These are phyloP conservation scores for Pestalotiopsis sp. DNA, from an alignment of 2,329 filamentous ascomycete species.

Conservation along the genomic window DNA sequence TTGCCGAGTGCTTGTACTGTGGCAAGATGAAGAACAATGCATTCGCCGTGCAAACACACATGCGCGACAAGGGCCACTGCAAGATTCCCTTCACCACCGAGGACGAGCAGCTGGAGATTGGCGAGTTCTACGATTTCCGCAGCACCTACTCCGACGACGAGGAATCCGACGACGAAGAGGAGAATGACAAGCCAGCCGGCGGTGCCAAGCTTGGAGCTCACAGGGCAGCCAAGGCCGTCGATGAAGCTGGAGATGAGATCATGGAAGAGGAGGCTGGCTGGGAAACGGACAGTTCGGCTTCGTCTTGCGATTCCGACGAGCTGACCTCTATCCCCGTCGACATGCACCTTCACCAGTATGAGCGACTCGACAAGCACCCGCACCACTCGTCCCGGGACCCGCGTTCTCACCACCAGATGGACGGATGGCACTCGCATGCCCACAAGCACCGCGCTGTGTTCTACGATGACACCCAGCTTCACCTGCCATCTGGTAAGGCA, in stretches of 20 bases:
- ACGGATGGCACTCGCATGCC: constrained; percentile 82
- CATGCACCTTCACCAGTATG: constrained; percentile 70
- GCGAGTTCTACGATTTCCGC: constrained; percentile 96
- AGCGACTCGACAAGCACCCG: constrained; percentile 70
- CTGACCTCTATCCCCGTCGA: constrained; percentile 80
- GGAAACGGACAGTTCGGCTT: constrained; percentile 94
- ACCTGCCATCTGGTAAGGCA: constrained; percentile 85
- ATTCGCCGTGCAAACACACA: constrained; percentile 88
- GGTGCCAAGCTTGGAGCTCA: constrained; percentile 73
- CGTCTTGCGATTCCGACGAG: constrained; percentile 84
- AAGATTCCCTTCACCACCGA: constrained; percentile 92
- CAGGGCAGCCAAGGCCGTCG: constrained; percentile 54
- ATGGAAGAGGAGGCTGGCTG: constrained; percentile 68
- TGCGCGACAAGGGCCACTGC: constrained; percentile 96
- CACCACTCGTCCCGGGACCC: constrained; percentile 76
- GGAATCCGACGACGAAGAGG: constrained; percentile 53
- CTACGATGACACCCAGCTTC: constrained; percentile 90
- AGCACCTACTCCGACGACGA: constrained; percentile 85
- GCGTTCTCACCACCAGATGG: constrained; percentile 71
- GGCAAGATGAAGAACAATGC: constrained; percentile 79
- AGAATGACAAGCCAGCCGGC: constrained; percentile 52
- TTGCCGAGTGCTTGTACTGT: constrained; percentile 86
- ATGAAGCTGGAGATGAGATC: constrained; percentile 57
- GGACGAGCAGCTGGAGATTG: constrained; percentile 89
- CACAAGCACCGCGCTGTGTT: constrained; percentile 82